Evolutionary conservation across 2,329 filamentous ascomycete genomes (phyloP).

Genomic region (Talaromyces sp.): DNA sequence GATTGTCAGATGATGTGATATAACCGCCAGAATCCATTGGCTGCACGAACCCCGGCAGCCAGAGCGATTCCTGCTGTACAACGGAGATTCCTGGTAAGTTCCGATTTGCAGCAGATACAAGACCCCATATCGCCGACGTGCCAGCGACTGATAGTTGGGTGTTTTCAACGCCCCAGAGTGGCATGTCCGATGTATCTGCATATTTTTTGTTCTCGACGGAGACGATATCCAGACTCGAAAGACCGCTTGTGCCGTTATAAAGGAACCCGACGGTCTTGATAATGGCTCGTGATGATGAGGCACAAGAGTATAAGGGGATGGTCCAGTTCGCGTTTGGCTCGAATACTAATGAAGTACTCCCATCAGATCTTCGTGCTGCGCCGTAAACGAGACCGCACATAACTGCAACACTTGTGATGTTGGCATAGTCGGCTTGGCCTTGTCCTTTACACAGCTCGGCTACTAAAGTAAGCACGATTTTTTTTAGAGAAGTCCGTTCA

Average conservation of each 20-base stretch:
- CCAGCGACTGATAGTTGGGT: slow-evolving; percentile 20
- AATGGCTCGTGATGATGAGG: slow-evolving; percentile 36
- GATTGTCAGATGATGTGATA: slow-evolving; percentile 11
- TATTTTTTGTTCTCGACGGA: slow-evolving; percentile 35
- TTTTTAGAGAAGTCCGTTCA: slow-evolving; percentile 1
- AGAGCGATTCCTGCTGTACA: slow-evolving; percentile 24
- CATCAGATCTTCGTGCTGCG: slow-evolving; percentile 27
- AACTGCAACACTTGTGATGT: slow-evolving; percentile 39
- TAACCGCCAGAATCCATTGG: background rate
- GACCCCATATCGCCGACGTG: slow-evolving; percentile 36
- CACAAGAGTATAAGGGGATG: slow-evolving; percentile 41
- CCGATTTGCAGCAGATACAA: slow-evolving; percentile 28
- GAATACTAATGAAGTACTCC: slow-evolving; percentile 30
- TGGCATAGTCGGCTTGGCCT: slow-evolving; percentile 27
- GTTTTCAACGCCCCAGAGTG: slow-evolving; percentile 37
- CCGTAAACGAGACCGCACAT: slow-evolving; percentile 39
- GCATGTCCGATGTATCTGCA: slow-evolving; percentile 21
- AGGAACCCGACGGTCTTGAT: slow-evolving; percentile 43
- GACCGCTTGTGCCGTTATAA: slow-evolving; percentile 36
- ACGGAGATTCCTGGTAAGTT: slow-evolving; percentile 28
- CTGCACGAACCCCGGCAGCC: slow-evolving; percentile 18
- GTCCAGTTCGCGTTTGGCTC: slow-evolving; percentile 41
- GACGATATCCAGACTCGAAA: slow-evolving; percentile 30
- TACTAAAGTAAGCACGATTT: too few relatives aligned
- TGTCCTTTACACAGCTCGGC: slow-evolving; percentile 11